These are phyloP conservation scores for Atractiella rhizophila DNA, from an alignment of 768 basidiomycete genomes.

Conservation along the genomic window DNA sequence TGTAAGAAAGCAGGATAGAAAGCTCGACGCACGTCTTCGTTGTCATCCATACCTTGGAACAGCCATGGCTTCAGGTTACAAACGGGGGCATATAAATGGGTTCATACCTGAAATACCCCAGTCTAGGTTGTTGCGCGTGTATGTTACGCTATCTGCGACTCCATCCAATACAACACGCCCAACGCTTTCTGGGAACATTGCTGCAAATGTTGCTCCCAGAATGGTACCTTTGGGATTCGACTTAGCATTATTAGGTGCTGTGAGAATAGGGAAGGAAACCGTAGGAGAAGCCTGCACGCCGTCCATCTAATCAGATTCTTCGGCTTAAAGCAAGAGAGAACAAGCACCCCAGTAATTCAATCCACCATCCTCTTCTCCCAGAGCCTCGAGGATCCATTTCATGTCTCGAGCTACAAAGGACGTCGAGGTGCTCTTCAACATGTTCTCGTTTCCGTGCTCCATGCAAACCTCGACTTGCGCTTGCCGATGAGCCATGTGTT, in stretches of 20 bases:
- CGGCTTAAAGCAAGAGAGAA: background rate
- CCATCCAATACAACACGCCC: slow-evolving; percentile 3
- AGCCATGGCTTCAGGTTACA: too few species aligned
- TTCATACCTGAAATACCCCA: too few species aligned
- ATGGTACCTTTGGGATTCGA: slow-evolving; percentile 8
- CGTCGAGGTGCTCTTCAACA: slow-evolving; percentile 8
- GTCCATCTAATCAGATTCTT: background rate
- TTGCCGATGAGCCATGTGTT: background rate
- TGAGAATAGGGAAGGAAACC: too few species aligned
- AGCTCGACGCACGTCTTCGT: too few species aligned
- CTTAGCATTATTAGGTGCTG: too few species aligned
- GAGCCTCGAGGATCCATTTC: slow-evolving; percentile 9
- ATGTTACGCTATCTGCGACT: background rate
- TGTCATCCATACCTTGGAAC: too few species aligned
- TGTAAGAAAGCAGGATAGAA: too few species aligned
- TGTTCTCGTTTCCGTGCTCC: slow-evolving; percentile 2
- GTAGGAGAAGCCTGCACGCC: too few species aligned
- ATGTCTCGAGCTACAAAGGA: slow-evolving; percentile 13
- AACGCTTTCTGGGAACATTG: background rate
- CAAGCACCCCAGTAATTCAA: background rate
- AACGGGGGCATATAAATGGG: too few species aligned
- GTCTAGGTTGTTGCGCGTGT: background rate
- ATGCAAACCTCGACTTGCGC: slow-evolving; percentile 4
- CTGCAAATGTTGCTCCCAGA: background rate
- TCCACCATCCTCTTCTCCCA: slow-evolving; percentile 11